A percentile compares a stretch with the other conserved stretches of the same genome.
Evolutionary conservation across 1,139 yeast genomes (phyloP).

Genomic region (Ogataea hybrid): DNA sequence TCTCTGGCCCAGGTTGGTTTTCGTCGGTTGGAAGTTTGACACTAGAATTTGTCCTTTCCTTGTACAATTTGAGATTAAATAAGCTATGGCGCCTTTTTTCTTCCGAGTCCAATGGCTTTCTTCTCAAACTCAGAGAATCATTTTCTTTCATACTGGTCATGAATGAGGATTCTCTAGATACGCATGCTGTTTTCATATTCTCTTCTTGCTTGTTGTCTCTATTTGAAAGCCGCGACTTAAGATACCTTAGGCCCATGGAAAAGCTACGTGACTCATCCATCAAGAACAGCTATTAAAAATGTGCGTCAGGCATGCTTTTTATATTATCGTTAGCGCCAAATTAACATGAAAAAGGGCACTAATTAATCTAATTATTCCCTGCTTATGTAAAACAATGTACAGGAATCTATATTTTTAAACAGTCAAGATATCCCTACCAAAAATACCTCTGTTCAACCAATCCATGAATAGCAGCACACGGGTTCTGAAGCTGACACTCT

Average conservation of each 20-base stretch:
- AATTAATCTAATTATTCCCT: too few relatives aligned
- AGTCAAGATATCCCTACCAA: too few relatives aligned
- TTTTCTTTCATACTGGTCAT: constrained; percentile 12
- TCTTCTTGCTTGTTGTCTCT: constrained; percentile 12
- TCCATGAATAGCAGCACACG: too few relatives aligned
- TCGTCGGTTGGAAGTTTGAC: background rate
- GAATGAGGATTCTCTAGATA: background rate
- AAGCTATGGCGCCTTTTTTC: constrained; percentile 12
- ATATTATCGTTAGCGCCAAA: too few relatives aligned
- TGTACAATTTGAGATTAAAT: constrained; percentile 14
- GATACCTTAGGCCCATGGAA: constrained; percentile 19
- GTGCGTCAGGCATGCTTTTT: too few relatives aligned
- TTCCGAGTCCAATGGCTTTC: constrained; percentile 4
- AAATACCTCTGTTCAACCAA: too few relatives aligned
- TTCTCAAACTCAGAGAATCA: constrained; percentile 9
- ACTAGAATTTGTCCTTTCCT: constrained; percentile 6
- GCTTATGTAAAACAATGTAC: too few relatives aligned
- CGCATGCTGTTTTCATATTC: background rate
- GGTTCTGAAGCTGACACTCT: too few relatives aligned
- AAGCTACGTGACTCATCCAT: constrained; percentile 20
- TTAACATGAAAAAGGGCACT: too few relatives aligned
- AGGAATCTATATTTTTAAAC: too few relatives aligned
- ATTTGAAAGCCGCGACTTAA: constrained; percentile 20
- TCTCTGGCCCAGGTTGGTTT: background rate
- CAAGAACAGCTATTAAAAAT: too few relatives aligned